Conservation (phyloP, 768 basidiomycete genomes). For the Termitomyces titanicus region DNA sequence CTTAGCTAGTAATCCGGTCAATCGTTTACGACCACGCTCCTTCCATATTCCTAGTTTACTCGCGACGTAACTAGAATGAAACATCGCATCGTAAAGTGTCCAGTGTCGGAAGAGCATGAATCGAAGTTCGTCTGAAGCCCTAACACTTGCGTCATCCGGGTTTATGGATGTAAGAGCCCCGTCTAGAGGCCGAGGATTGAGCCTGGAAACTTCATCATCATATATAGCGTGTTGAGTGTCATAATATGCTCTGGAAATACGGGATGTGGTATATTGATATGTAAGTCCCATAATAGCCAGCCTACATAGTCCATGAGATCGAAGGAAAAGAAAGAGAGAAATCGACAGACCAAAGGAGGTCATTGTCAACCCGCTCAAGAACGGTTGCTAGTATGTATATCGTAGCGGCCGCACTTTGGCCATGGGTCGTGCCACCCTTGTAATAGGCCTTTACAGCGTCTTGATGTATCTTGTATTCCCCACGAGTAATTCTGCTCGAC, state of each 20-base stretch:
- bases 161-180: slow-evolving; percentile 45
- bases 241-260: slow-evolving; percentile 84
- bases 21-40: slow-evolving; percentile 83
- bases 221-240: slow-evolving; percentile 79
- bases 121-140: slow-evolving; percentile 83
- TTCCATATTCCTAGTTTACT: slow-evolving; percentile 96
- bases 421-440: slow-evolving; percentile 77
- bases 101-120: slow-evolving; percentile 97
- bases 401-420: slow-evolving; percentile 85
- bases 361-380: slow-evolving; percentile 91
- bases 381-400: slow-evolving; percentile 88
- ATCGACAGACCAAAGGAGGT: slow-evolving; percentile 78
- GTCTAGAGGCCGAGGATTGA: slow-evolving; percentile 63
- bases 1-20: slow-evolving; percentile 92
- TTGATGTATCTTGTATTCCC: slow-evolving; percentile 64
- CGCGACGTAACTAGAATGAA: slow-evolving; percentile 94
- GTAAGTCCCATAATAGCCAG: slow-evolving; percentile 92
- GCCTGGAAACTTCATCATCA: slow-evolving; percentile 87
- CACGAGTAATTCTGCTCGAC: slow-evolving; percentile 60
- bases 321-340: not conserved
- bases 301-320: slow-evolving; percentile 39
- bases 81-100: slow-evolving; percentile 98
- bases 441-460: slow-evolving; percentile 79
- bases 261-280: slow-evolving; percentile 84
- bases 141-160: slow-evolving; percentile 83